phyloP scores from a whole-genome alignment of 192 early-diverging fungal species.

The Backusella tuberculispora region DNA sequence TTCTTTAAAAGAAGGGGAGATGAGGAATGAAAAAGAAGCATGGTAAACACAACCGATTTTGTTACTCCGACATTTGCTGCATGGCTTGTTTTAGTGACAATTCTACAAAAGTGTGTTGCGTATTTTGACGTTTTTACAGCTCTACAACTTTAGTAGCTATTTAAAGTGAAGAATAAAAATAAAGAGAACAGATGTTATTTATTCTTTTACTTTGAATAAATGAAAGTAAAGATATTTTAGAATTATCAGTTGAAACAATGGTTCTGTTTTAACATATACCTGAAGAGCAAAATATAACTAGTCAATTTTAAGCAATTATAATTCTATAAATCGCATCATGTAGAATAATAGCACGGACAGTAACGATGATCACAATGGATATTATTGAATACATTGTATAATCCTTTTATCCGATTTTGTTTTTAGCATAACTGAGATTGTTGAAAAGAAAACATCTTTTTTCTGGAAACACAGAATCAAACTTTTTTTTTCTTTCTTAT shows the following conservation, averaged over 20 bases:
- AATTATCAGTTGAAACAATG: no score
- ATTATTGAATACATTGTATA: neutral
- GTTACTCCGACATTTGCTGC: neutral
- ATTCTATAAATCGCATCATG: no score
- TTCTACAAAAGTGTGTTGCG: neutral
- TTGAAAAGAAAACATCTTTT: neutral
- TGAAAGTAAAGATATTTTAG: no score
- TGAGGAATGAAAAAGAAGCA: neutral
- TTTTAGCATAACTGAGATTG: neutral
- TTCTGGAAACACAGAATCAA: slow-evolving; percentile 9
- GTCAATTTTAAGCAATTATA: no score
- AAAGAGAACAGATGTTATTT: neutral
- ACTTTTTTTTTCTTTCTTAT: no score
- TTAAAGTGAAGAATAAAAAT: neutral
- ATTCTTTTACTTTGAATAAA: neutral
- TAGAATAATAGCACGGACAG: no score
- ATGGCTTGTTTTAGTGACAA: no score
- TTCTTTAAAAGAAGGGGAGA: neutral
- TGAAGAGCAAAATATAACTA: no score
- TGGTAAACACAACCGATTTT: neutral
- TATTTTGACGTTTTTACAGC: neutral
- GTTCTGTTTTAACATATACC: no score
- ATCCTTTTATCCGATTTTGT: neutral
- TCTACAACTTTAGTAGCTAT: neutral
- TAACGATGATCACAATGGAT: neutral